Percentiles rank a stretch among this genome's conserved stretches.
Conservation (phyloP, 495 filamentous ascomycete species). For the Tuber aestivum region DNA sequence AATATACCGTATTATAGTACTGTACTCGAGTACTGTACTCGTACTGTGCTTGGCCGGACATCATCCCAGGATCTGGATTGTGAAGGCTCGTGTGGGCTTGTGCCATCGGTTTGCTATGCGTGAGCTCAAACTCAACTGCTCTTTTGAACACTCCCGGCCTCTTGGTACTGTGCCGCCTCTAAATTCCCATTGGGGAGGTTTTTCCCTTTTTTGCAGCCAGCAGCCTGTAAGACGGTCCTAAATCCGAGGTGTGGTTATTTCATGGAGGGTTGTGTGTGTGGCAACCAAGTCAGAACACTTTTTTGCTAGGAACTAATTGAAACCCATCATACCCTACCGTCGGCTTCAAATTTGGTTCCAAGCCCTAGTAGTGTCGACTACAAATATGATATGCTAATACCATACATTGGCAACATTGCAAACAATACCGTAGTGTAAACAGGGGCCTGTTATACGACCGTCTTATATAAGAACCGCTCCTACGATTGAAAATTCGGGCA, state of each 20-base stretch:
- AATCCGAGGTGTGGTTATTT: not conserved
- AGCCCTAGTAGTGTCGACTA: too few relatives aligned
- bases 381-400: not conserved
- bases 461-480: not conserved
- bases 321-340: too few relatives aligned
- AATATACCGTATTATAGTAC: too few relatives aligned
- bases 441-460: not conserved
- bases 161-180: not conserved
- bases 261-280: not conserved
- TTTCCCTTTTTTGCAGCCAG: too few relatives aligned
- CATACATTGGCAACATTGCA: too few relatives aligned
- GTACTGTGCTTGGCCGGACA: not conserved
- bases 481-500: not conserved
- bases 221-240: not conserved
- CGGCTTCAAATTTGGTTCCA: too few relatives aligned
- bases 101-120: not conserved
- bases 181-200: not conserved
- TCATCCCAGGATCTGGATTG: not conserved
- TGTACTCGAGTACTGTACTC: too few relatives aligned
- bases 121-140: not conserved
- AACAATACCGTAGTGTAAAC: not conserved
- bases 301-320: too few relatives aligned
- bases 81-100: not conserved
- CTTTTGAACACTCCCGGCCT: not conserved
- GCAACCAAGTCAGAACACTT: not conserved